phyloP scores from a whole-genome alignment of 1,284 basidiomycete genomes.

The Rhodotorula sp. region DNA sequence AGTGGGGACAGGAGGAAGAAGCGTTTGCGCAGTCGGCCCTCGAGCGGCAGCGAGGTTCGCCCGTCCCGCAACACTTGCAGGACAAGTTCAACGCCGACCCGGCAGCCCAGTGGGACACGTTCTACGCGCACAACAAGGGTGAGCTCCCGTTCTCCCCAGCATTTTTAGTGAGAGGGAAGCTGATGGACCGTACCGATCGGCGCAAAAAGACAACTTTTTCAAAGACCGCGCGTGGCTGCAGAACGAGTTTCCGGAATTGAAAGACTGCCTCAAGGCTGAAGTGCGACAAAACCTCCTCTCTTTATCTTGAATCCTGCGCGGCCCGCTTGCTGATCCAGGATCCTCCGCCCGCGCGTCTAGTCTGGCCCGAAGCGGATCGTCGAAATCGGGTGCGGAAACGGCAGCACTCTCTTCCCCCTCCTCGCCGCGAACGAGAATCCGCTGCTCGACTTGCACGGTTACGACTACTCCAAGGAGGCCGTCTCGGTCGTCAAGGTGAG shows the following conservation, averaged over 20 bases:
- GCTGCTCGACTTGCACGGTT: constrained; percentile 69
- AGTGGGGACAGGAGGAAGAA: constrained; percentile 43
- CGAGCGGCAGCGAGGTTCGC: constrained; percentile 34
- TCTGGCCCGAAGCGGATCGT: constrained; percentile 72
- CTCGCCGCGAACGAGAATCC: constrained; percentile 80
- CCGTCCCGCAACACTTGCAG: constrained; percentile 39
- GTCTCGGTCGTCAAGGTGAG: constrained; percentile 82
- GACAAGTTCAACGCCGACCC: constrained; percentile 71
- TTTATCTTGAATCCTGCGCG: not conserved
- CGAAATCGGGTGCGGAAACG: constrained; percentile 64
- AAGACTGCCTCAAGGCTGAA: constrained; percentile 65
- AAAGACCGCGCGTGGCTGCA: constrained; percentile 90
- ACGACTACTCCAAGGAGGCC: constrained; percentile 88
- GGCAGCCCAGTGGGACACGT: constrained; percentile 78
- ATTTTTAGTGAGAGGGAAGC: not conserved
- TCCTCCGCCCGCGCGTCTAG: constrained; percentile 50
- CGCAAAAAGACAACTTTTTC: constrained; percentile 70
- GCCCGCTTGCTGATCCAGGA: not conserved
- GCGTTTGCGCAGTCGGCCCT: constrained; percentile 37
- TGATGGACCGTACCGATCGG: not conserved
- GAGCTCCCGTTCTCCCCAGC: not conserved
- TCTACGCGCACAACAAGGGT: constrained; percentile 75
- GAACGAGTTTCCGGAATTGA: constrained; percentile 84
- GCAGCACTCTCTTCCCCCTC: constrained; percentile 90
- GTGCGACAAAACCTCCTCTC: constrained; percentile 52